Evolutionary conservation across 2,329 filamentous ascomycete genomes (phyloP).

Genomic region (Hymenoscyphus salicellus): DNA sequence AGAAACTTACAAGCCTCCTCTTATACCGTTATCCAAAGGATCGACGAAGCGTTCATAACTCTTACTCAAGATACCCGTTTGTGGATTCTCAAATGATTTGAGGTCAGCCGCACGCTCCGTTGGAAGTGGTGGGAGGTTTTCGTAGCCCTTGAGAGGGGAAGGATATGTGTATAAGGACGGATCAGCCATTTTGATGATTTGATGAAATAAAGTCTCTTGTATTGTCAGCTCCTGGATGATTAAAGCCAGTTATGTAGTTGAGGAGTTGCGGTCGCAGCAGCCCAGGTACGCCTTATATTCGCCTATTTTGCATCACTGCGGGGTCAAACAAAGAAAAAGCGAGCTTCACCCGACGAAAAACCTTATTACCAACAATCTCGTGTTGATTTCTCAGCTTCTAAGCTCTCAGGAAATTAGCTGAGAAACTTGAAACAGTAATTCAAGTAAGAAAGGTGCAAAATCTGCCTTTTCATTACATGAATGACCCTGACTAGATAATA

Average conservation of each 20-base stretch:
- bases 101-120: conserved; percentile 58
- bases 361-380: no score
- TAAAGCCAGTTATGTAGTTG: not conserved
- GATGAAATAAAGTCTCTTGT: not conserved
- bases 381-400: no score
- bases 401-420: no score
- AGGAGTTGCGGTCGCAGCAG: not conserved
- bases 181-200: conserved; percentile 44
- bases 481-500: not conserved
- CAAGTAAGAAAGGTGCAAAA: no score
- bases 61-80: conserved; percentile 57
- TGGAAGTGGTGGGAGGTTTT: conserved; percentile 46
- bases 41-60: conserved; percentile 68
- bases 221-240: not conserved
- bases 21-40: conserved; percentile 62
- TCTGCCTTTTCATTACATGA: no score
- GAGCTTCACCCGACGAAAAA: no score
- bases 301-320: no score
- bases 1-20: conserved; percentile 67
- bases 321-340: no score
- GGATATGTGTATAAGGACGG: conserved; percentile 49
- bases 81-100: conserved; percentile 71
- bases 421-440: no score
- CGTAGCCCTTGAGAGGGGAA: conserved; percentile 51
- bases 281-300: no score